Percentiles rank a stretch among this genome's conserved stretches.
Evolutionary conservation across 495 filamentous ascomycete species (phyloP).

Genomic region (Penicillium flavigenum): DNA sequence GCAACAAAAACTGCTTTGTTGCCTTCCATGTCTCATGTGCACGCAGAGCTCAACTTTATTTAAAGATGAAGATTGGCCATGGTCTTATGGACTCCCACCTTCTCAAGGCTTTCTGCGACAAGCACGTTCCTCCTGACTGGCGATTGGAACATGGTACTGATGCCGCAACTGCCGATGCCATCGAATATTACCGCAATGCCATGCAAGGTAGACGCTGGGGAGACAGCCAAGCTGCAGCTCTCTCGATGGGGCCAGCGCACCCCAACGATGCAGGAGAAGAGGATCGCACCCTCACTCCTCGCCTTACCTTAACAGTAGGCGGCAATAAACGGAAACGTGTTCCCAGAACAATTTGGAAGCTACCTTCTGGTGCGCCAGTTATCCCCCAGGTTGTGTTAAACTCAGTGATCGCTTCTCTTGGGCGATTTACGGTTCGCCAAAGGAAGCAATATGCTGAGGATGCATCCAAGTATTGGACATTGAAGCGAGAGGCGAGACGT

Average conservation of each 20-base stretch:
- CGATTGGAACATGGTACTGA: slow-evolving; percentile 79
- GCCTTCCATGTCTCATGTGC: slow-evolving; percentile 99
- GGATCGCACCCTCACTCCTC: slow-evolving; percentile 41
- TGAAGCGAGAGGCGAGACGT: slow-evolving; percentile 89
- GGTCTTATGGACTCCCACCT: slow-evolving; percentile 86
- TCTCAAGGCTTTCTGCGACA: slow-evolving; percentile 94
- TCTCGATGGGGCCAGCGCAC: slow-evolving; percentile 68
- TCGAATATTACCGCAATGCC: slow-evolving; percentile 79
- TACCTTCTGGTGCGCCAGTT: slow-evolving; percentile 92
- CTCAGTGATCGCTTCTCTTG: slow-evolving; percentile 73
- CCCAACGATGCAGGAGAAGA: slow-evolving; percentile 43
- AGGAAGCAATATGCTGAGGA: slow-evolving; percentile 89
- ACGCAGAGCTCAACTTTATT: slow-evolving; percentile 77
- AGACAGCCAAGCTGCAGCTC: slow-evolving; percentile 82
- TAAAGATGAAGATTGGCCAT: slow-evolving; percentile 95
- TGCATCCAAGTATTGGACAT: slow-evolving; percentile 94
- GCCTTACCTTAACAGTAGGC: slow-evolving; percentile 60
- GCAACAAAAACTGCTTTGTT: slow-evolving; percentile 93
- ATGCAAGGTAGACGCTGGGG: slow-evolving; percentile 90
- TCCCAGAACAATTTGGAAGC: slow-evolving; percentile 79
- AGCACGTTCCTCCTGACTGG: slow-evolving; percentile 90
- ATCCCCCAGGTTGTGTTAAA: slow-evolving; percentile 84
- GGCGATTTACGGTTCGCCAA: slow-evolving; percentile 77
- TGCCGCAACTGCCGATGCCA: slow-evolving; percentile 61
- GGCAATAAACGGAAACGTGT: slow-evolving; percentile 74